Conservation (phyloP, 768 basidiomycete species). For the Inosperma sp. region DNA sequence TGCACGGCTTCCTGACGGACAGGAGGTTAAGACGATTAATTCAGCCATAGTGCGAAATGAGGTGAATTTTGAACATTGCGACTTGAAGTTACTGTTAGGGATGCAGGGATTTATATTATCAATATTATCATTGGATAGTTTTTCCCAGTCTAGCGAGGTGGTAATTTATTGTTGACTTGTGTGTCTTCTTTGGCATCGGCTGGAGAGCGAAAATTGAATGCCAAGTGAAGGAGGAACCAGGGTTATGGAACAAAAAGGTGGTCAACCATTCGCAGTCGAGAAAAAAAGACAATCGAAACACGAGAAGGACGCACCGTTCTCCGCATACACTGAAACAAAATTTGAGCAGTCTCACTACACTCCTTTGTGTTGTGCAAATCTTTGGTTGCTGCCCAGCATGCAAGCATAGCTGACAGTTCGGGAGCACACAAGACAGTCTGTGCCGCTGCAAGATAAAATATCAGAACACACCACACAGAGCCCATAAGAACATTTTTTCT, state of each 20-base stretch:
- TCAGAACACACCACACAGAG: constrained; percentile 3
- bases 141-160: constrained; percentile 79
- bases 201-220: constrained; percentile 25
- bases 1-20: neutral
- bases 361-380: constrained; percentile 52
- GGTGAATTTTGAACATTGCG: too few relatives aligned
- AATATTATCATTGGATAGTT: constrained; percentile 53
- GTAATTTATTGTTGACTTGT: constrained; percentile 81
- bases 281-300: neutral
- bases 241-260: neutral
- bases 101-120: neutral
- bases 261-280: neutral
- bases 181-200: constrained; percentile 65
- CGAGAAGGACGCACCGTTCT: constrained; percentile 56
- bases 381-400: constrained; percentile 76
- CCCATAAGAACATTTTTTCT: too few relatives aligned
- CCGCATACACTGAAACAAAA: constrained; percentile 78
- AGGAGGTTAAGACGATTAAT: too few relatives aligned
- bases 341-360: constrained; percentile 58
- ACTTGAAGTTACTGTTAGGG: neutral
- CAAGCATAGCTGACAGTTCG: constrained; percentile 74
- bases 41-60: too few relatives aligned
- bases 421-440: constrained; percentile 55
- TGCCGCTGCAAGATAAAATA: constrained; percentile 31
- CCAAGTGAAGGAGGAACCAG: too few relatives aligned